Evolutionary conservation across 140 eudicot species (phyloP).

Genomic region (Senecio squalidus): DNA sequence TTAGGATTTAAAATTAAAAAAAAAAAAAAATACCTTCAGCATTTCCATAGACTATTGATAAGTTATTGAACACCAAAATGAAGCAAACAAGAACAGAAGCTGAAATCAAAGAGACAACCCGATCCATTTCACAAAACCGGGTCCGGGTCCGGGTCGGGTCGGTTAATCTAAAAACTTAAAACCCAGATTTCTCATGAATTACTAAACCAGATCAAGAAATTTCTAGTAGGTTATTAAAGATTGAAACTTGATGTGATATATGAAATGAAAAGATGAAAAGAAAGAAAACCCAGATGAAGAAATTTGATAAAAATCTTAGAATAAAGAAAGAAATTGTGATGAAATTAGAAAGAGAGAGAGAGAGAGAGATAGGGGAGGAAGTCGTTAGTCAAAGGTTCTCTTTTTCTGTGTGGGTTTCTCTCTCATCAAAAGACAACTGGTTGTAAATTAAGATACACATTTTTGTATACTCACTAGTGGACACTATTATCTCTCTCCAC

Average conservation of each 20-base stretch:
- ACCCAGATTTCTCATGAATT: constrained; percentile 45
- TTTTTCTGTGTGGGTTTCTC: constrained; percentile 33
- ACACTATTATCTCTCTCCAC: no score
- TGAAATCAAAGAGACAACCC: constrained; percentile 35
- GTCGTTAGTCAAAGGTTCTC: constrained; percentile 41
- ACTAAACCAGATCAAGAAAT: constrained; percentile 27
- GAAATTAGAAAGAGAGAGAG: not conserved
- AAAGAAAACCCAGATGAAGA: constrained; percentile 15
- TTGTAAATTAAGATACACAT: constrained; percentile 19
- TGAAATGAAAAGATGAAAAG: not conserved
- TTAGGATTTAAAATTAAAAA: constrained; percentile 15
- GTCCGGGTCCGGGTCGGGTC: constrained; percentile 29
- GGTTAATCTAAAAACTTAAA: constrained; percentile 24
- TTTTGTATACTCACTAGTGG: no score
- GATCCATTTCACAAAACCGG: constrained; percentile 48
- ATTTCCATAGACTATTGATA: constrained; percentile 47
- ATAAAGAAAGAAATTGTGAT: constrained; percentile 8
- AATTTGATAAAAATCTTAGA: constrained; percentile 6
- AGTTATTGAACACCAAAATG: constrained; percentile 38
- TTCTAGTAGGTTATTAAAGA: constrained; percentile 22
- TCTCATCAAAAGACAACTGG: constrained; percentile 30
- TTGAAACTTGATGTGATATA: no score
- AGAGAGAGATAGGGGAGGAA: constrained; percentile 13
- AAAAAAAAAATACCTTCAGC: constrained; percentile 51
- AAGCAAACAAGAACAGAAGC: constrained; percentile 43